Percentiles rank a stretch among this genome's conserved stretches.
phyloP scores from a whole-genome alignment of 2,329 filamentous ascomycete genomes.

The Hypoxylon sp. region DNA sequence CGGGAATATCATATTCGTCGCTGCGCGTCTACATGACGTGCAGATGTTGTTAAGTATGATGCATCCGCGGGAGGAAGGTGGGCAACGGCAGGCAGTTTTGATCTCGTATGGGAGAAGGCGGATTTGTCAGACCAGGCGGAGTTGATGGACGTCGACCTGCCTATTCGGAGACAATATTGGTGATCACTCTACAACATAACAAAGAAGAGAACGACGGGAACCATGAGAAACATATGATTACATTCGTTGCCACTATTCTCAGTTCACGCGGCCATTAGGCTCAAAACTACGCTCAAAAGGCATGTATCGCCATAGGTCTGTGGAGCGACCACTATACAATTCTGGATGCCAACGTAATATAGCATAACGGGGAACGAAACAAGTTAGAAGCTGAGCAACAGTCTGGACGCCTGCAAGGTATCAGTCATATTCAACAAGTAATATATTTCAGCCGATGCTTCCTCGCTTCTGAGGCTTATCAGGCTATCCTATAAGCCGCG shows the following conservation, averaged over 20 bases:
- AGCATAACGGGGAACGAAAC: slow-evolving; percentile 12
- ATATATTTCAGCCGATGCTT: slow-evolving; percentile 1
- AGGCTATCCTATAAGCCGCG: background rate
- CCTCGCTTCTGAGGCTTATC: slow-evolving; percentile 13
- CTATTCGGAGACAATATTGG: slow-evolving; percentile 36
- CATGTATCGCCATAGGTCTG: slow-evolving; percentile 9
- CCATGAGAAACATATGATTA: slow-evolving; percentile 37
- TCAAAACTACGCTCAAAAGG: slow-evolving; percentile 8
- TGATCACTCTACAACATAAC: slow-evolving; percentile 30
- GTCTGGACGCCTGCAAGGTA: background rate
- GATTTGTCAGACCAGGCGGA: slow-evolving; percentile 25
- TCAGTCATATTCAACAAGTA: slow-evolving; percentile 5
- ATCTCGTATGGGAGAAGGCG: slow-evolving; percentile 26
- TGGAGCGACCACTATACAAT: slow-evolving; percentile 9
- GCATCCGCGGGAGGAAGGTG: slow-evolving; percentile 29
- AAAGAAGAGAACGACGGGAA: slow-evolving; percentile 8
- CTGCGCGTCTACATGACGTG: slow-evolving; percentile 37
- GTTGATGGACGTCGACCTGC: slow-evolving; percentile 33
- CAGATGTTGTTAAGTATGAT: slow-evolving; percentile 29
- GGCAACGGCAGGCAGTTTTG: slow-evolving; percentile 15
- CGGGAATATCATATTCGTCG: slow-evolving; percentile 6
- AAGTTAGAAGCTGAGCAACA: slow-evolving; percentile 9
- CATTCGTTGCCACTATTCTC: slow-evolving; percentile 26
- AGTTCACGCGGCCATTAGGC: slow-evolving; percentile 7
- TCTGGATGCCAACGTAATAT: slow-evolving; percentile 14